Evolutionary conservation across 805 yeast species (phyloP), one percentile per base, ranked within the genome.

Genomic region (Wickerhamiella brachini): DNA sequence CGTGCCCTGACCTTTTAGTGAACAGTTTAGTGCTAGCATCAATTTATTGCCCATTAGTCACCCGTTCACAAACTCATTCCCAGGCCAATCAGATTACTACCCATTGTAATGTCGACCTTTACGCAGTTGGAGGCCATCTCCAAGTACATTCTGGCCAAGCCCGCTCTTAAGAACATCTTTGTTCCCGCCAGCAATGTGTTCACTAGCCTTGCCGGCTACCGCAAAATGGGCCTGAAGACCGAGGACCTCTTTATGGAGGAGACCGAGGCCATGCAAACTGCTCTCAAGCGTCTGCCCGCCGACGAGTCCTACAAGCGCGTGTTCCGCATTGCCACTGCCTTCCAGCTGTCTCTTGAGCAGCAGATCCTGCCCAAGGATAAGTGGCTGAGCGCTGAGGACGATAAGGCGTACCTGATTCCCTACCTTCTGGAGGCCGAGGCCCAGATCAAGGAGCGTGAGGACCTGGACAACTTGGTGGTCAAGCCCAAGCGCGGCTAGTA

Each of bases 381-480:
- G 71, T 83, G 82, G 62, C 73, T 85, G 56, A 78, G 80, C 68
- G 78, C 87, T 29, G 85, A 80, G 64, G 90, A 90, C 49, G 70
- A 67, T 61, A 64, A 62, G 43, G 50, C 63, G 61, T 89, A 88
- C 73, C 76, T 93, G 65, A 70, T 85, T 54, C 97, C 96, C 60
- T 85, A 84, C 74, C 73, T 93, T 56, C 77, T 89, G 65, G 97
- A 93, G 75, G 94, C 90, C 55, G 97, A 93, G 75, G 86, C 85
- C 62, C 97, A 86, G 70, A 83, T 81, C 48, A 74, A 77, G 57
- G 98, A 93, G 76, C 87, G 83, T 72, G 81, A 76, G 56, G 93
- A 83, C 65, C 80, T 93, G 65, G 95, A 93, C 76, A 83, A 85
- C 76, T 74, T 86, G 59, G 71, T 62, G 51, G 70, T 73, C 53